Evolutionary conservation across 2,329 filamentous ascomycete genomes (phyloP).

Genomic region (Didymella sp.): DNA sequence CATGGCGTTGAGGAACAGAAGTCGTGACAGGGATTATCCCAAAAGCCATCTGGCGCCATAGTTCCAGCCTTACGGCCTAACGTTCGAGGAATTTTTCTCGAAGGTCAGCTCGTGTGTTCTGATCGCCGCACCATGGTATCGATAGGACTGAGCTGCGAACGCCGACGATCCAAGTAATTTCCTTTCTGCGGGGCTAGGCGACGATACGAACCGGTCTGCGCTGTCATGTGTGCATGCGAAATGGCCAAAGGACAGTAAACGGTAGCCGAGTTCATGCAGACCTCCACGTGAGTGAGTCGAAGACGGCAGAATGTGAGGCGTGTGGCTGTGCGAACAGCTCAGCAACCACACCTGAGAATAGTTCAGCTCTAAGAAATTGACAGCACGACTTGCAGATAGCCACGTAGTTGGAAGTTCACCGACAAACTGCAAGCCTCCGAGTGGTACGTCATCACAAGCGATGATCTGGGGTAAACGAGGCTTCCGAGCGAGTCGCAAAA

Average conservation of each 20-base stretch:
- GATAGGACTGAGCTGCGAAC: constrained; percentile 23
- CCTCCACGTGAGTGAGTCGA: constrained; percentile 22
- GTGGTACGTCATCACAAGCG: constrained; percentile 38
- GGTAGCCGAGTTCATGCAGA: constrained; percentile 34
- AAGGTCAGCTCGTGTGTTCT: constrained; percentile 13
- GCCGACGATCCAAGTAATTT: constrained; percentile 13
- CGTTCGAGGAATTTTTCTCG: constrained; percentile 18
- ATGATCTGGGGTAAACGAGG: constrained; percentile 34
- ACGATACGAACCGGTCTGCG: constrained; percentile 22
- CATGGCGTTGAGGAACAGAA: constrained; percentile 15
- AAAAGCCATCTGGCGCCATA: constrained; percentile 9
- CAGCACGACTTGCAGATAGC: constrained; percentile 34
- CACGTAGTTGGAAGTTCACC: constrained; percentile 38
- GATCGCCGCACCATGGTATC: constrained; percentile 31
- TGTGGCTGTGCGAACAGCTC: constrained; percentile 37
- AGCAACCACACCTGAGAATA: constrained; percentile 23
- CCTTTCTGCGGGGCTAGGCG: constrained; percentile 24
- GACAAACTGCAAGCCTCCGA: constrained; percentile 31
- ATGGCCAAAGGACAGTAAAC: constrained; percentile 31
- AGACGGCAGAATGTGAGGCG: constrained; percentile 12
- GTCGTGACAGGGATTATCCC: constrained; percentile 16
- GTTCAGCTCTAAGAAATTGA: constrained; percentile 22
- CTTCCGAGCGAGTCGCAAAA: constrained; percentile 27
- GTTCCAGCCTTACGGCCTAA: constrained; percentile 26
- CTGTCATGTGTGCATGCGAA: constrained; percentile 22